phyloP scores from a whole-genome alignment of 2,329 filamentous ascomycete species.

The Lasiodiplodia hormozganensis region DNA sequence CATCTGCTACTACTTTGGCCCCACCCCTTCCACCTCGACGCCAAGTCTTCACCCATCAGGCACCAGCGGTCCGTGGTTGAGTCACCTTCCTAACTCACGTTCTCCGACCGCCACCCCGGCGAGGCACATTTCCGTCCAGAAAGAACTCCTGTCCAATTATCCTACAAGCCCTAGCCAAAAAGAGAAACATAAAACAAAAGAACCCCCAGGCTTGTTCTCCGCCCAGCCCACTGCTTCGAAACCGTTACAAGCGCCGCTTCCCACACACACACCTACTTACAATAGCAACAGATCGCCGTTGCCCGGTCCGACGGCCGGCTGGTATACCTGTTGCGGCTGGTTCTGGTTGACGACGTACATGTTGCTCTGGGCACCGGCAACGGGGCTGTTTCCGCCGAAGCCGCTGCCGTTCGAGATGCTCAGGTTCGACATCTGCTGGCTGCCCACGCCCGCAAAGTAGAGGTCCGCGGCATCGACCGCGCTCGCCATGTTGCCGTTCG shows the following conservation, averaged over 20 bases:
- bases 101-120: neutral
- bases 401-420: conserved; percentile 62
- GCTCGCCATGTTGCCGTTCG: conserved; percentile 62
- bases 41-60: conserved; percentile 4
- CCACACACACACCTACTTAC: conserved; percentile 41
- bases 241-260: neutral
- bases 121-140: neutral
- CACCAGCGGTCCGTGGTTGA: neutral
- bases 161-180: conserved; percentile 1
- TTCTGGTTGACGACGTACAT: conserved; percentile 81
- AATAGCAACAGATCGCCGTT: conserved; percentile 77
- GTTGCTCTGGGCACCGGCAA: conserved; percentile 47
- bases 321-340: conserved; percentile 76
- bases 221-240: neutral
- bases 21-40: neutral
- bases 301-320: conserved; percentile 68
- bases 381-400: conserved; percentile 32
- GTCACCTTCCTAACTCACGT: neutral
- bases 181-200: neutral
- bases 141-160: neutral
- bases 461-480: conserved; percentile 86
- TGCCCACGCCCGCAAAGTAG: conserved; percentile 84
- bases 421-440: conserved; percentile 77
- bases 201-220: neutral
- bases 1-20: neutral